phyloP scores from a whole-genome alignment of 495 filamentous ascomycete genomes.

The Trichocladium antarcticum region DNA sequence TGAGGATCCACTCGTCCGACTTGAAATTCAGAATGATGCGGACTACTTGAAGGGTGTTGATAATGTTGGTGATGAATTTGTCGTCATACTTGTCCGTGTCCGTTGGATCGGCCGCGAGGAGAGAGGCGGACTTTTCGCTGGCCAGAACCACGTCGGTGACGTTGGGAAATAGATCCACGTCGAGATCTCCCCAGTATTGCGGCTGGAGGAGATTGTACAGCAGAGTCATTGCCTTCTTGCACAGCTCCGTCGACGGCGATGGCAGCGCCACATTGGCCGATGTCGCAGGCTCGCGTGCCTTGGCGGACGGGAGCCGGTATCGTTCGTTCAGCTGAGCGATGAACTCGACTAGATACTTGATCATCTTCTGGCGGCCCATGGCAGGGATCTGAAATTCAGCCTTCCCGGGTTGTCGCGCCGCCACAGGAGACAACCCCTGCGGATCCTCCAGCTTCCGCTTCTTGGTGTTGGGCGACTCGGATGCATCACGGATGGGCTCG shows the following conservation, averaged over 20 bases:
- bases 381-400: conserved; percentile 58
- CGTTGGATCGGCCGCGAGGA: conserved; percentile 67
- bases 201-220: conserved; percentile 80
- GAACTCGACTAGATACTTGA: conserved; percentile 89
- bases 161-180: conserved; percentile 81
- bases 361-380: conserved; percentile 58
- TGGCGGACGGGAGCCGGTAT: conserved; percentile 60
- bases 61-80: conserved; percentile 64
- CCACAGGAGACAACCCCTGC: conserved; percentile 38
- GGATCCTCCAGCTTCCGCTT: conserved; percentile 64
- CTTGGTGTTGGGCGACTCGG: conserved; percentile 59
- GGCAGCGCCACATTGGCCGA: conserved; percentile 41
- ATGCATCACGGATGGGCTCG: conserved; percentile 36
- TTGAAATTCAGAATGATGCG: conserved; percentile 78
- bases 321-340: conserved; percentile 81
- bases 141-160: conserved; percentile 74
- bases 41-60: conserved; percentile 87
- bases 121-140: conserved; percentile 53
- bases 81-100: conserved; percentile 82
- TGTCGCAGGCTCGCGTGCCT: conserved; percentile 44
- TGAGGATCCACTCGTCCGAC: conserved; percentile 76
- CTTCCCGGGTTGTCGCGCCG: conserved; percentile 42
- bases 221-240: conserved; percentile 69
- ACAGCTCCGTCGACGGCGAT: conserved; percentile 55
- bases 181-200: conserved; percentile 83